Evolutionary conservation across 177 flowering plant species (phyloP), one percentile per base, ranked within the genome.

Genomic region (Vitis hybrid): DNA sequence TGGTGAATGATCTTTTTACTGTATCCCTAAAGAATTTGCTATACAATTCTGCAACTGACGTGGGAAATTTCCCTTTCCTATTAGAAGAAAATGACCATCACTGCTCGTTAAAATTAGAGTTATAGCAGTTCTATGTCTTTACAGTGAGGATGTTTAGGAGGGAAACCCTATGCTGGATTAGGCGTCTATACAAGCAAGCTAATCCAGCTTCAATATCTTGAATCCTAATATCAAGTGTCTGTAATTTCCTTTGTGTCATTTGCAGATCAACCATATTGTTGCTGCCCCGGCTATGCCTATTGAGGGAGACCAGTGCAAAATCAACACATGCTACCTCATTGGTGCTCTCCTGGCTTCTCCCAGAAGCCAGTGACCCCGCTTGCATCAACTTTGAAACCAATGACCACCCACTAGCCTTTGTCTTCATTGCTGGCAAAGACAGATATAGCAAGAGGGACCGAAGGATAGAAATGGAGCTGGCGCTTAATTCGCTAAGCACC

Each of bases 61-160:
- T 30, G 32, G 32, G 32, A 4, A 30, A 30, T 30, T 30, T 30
- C 32, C 32, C 32, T 30, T 30, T 40, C 10, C 2, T 40, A 8
- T 40, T 1, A 40, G 7, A 40, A 40, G 8, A 8, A 40, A 40
- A 40, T 40, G 48, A 6, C 48, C 48, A 40, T 40, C 48, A 30
- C 32, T 30, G 32, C 32, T 30, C 5, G 32, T 40, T 40, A 40
- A 40, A 40, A 40, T 40, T 40, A 6, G 0, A 40, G 48, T 6
- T 6, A 1, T 40, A 40, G 2, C 32, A 30, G 32, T 30, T 30
- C 32, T 30, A 30, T 30, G 48, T 8, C 10, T 71, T 81, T 21
- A 78, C 46, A 15, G 80, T 74, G 24, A 84, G 60, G 65, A 83
- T 77, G 67, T 85, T 85, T 54, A 87, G 81, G 19, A 87, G 80